Base-by-base conservation (phyloP, 495 filamentous ascomycete genomes). In the Aspergillus panamensis region DNA sequence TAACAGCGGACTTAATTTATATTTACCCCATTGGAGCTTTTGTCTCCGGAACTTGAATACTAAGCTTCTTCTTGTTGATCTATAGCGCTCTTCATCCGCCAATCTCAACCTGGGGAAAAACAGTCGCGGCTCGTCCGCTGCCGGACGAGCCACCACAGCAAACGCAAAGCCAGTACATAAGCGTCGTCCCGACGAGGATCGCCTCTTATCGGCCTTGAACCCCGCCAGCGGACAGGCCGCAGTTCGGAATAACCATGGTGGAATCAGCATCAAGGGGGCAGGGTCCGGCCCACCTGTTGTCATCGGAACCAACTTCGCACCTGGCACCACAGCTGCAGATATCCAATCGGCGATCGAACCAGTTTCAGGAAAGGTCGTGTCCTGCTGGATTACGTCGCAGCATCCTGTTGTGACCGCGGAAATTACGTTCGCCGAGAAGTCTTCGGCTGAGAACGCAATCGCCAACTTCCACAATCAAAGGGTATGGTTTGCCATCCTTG, bases 311-410 rank as follows among this genome's bases (percentile, higher is more conserved):
- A 97, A 97, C 73, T 93, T 98, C 62, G 92, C 91, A 3, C 86
- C 86, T 3, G 94, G 94, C 37, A 98, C 94, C 3, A 96, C 94
- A 4, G 91, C 90, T 2, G 92, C 90, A 37, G 94, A 98, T 69
- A 96, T 97, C 48, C 90, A 96, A 72, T 85, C 87, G 56, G 91
- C 91, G 43, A 81, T 97, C 76, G 82, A 83, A 40, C 85, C 87
- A 2, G 71, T 88, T 3, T 86, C 85, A 1, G 89, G 90, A 31
- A 75, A 85, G 52, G 83, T 95, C 56, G 66, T 81, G 31, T 84
- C 81, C 59, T 96, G 92, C 70, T 82, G 80, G 39, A 75, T 98
- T 16, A 76, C 89, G 14, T 84, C 84, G 47, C 78, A 84, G 8
- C 70, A 76, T 14, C 93, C 94, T 0, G 86, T 85, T 4, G 90